phyloP scores from a whole-genome alignment of 1,139 yeast genomes.

The Saccharomyces hybrid region DNA sequence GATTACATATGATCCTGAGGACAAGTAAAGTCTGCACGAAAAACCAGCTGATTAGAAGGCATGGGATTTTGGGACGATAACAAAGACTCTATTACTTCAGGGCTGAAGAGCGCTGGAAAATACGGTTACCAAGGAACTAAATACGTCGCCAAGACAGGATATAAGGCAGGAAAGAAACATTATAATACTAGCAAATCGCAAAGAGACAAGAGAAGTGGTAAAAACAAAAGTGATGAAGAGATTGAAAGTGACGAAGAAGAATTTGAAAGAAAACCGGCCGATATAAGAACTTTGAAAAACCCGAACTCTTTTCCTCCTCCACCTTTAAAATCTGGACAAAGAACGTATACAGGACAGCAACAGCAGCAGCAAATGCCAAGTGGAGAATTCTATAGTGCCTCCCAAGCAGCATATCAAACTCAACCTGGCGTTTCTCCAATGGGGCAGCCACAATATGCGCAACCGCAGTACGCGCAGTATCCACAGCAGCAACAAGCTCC shows the following conservation, averaged over 20 bases:
- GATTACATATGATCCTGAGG: no score
- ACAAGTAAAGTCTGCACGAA: no score
- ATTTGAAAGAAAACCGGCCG: conserved; percentile 26
- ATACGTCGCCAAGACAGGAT: conserved; percentile 42
- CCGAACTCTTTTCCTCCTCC: conserved; percentile 48
- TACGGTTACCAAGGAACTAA: conserved; percentile 38
- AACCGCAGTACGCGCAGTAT: conserved; percentile 2
- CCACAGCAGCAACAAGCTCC: background rate
- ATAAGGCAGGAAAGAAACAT: conserved; percentile 37
- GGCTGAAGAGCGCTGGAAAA: conserved; percentile 35
- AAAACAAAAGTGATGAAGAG: conserved; percentile 17
- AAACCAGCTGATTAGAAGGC: background rate
- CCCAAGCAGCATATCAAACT: background rate
- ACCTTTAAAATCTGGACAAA: conserved; percentile 40
- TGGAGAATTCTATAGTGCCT: conserved; percentile 7
- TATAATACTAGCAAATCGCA: conserved; percentile 21
- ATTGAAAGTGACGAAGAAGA: conserved; percentile 15
- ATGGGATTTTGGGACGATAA: conserved; percentile 42
- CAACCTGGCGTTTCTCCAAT: background rate
- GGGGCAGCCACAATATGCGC: background rate
- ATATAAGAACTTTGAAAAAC: conserved; percentile 34
- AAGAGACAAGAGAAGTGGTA: conserved; percentile 11
- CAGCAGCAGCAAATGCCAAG: conserved; percentile 13
- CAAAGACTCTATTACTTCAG: conserved; percentile 39
- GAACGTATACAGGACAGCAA: conserved; percentile 23